phyloP scores from a whole-genome alignment of 495 filamentous ascomycete genomes.

The Letharia lupina region DNA sequence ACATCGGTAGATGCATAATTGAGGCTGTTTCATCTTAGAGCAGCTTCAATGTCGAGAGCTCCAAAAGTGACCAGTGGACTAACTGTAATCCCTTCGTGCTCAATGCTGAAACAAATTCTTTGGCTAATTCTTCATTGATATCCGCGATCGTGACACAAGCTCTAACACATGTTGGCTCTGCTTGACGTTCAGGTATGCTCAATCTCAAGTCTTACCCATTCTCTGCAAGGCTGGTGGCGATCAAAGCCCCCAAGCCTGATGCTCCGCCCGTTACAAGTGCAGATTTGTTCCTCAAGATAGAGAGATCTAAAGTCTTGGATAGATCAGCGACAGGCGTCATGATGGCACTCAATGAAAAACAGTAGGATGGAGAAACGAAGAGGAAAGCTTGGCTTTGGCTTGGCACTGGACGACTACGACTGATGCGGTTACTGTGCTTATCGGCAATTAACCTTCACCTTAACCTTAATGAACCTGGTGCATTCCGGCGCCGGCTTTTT shows the following conservation, averaged over 20 bases:
- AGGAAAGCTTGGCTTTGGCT: no score
- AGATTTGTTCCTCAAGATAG: conserved; percentile 31
- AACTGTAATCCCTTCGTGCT: background rate
- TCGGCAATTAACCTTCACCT: no score
- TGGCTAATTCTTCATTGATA: conserved; percentile 23
- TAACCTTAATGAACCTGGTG: background rate
- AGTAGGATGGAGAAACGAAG: background rate
- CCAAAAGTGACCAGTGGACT: background rate
- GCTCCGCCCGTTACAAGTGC: conserved; percentile 41
- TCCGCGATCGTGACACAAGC: conserved; percentile 28
- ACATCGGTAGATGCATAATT: conserved; percentile 14
- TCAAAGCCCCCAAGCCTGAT: conserved; percentile 31
- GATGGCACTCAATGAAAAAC: background rate
- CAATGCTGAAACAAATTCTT: conserved; percentile 9
- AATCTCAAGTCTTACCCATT: background rate
- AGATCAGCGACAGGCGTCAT: conserved; percentile 6
- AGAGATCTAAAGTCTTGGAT: conserved; percentile 18
- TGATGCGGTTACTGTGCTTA: no score
- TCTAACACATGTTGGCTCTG: background rate
- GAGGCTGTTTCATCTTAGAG: background rate
- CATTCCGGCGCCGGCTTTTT: background rate
- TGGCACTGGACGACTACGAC: no score
- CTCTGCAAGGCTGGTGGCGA: conserved; percentile 19
- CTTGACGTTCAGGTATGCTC: background rate
- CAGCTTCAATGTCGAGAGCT: background rate